A percentile compares a stretch with the other conserved stretches of the same genome.
Evolutionary conservation across 345 rosid species (phyloP).

Genomic region (Populus deltoides): DNA sequence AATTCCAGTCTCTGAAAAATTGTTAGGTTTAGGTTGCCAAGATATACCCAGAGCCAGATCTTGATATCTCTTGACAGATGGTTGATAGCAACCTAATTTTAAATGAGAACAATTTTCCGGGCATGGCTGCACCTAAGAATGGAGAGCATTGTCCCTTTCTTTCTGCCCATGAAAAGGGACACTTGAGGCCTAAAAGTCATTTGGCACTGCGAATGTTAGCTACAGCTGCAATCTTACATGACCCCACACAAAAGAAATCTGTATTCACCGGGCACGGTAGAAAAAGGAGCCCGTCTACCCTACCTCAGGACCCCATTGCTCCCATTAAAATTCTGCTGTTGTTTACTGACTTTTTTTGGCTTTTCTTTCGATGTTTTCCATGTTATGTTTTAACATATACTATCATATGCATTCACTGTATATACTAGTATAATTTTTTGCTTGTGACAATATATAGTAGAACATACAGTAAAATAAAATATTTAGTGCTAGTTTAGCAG

Average conservation of each 20-base stretch:
- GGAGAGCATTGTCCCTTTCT: background rate
- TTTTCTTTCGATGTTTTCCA: constrained; percentile 32
- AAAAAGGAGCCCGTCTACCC: background rate
- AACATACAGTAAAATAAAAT: too few species aligned
- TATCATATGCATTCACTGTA: background rate
- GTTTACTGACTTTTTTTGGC: constrained; percentile 14
- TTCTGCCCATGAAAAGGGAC: constrained; percentile 10
- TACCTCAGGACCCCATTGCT: constrained; percentile 27
- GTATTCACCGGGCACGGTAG: background rate
- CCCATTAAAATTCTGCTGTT: constrained; percentile 5
- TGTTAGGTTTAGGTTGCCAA: constrained; percentile 21
- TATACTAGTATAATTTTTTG: too few species aligned
- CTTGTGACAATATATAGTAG: too few species aligned
- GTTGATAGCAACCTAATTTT: constrained; percentile 19
- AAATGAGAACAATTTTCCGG: background rate
- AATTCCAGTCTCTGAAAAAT: constrained; percentile 2
- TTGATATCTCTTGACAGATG: background rate
- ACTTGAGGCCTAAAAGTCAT: constrained; percentile 14
- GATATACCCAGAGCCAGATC: background rate
- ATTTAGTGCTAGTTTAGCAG: too few species aligned
- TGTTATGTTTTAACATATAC: background rate
- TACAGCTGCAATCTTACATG: background rate
- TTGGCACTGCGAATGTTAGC: constrained; percentile 3
- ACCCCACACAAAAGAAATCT: background rate
- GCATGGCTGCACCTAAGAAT: background rate